phyloP scores from a whole-genome alignment of 1,139 yeast genomes.

The Diutina sp. region DNA sequence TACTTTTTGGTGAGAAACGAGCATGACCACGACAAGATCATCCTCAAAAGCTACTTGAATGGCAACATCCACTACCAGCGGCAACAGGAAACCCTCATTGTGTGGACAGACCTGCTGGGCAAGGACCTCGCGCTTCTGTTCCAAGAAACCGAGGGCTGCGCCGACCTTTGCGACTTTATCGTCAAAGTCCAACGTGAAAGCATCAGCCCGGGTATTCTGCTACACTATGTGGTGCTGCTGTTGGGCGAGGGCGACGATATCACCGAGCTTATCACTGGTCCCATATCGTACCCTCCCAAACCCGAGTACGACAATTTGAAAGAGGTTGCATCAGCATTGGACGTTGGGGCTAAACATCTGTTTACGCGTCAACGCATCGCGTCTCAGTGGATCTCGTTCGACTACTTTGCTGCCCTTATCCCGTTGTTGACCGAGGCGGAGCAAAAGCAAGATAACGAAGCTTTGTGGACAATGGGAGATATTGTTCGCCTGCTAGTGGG shows the following conservation, averaged over 20 bases:
- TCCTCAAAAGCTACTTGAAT: conserved; percentile 53
- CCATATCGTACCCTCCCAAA: conserved; percentile 50
- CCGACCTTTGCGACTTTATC: conserved; percentile 69
- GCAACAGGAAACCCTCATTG: conserved; percentile 88
- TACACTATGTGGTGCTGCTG: conserved; percentile 57
- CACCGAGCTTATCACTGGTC: conserved; percentile 76
- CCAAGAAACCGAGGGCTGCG: conserved; percentile 88
- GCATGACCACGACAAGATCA: conserved; percentile 39
- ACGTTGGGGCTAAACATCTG: conserved; percentile 44
- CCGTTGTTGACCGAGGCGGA: conserved; percentile 47
- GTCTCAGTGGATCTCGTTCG: conserved; percentile 33
- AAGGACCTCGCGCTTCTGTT: conserved; percentile 82
- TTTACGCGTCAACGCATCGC: conserved; percentile 42
- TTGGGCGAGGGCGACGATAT: conserved; percentile 26
- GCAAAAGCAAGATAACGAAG: conserved; percentile 28
- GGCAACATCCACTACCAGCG: conserved; percentile 80
- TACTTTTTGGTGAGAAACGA: conserved; percentile 68
- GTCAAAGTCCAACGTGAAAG: conserved; percentile 49
- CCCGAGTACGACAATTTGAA: conserved; percentile 38
- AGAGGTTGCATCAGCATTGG: conserved; percentile 36
- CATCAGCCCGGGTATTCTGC: conserved; percentile 54
- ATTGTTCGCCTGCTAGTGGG: conserved; percentile 57
- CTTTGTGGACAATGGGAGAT: conserved; percentile 55
- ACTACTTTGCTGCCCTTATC: conserved; percentile 42
- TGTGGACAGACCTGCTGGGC: conserved; percentile 79